Conservation (phyloP, 805 yeast genomes). For the Zygosaccharomyces bailii region DNA sequence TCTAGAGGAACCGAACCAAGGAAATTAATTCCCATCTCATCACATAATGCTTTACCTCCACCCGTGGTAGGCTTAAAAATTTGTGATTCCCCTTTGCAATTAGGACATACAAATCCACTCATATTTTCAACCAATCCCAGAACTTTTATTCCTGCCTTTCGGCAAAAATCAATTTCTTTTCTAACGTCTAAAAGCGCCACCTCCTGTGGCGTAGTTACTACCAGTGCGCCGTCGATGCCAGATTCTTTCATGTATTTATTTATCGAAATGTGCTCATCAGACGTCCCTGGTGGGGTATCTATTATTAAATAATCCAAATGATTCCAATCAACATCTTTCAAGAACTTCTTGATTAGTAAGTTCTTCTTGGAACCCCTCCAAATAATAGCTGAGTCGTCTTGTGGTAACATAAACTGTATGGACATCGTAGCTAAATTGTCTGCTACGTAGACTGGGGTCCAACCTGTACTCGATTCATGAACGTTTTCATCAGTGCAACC, state of each 20-base stretch:
- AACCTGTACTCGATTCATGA: constrained; percentile 87
- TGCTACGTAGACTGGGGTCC: constrained; percentile 95
- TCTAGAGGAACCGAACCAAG: constrained; percentile 94
- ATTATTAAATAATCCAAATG: constrained; percentile 78
- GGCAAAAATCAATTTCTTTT: constrained; percentile 92
- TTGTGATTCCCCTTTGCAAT: constrained; percentile 82
- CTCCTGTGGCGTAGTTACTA: constrained; percentile 97
- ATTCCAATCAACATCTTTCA: constrained; percentile 91
- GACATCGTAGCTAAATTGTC: constrained; percentile 96
- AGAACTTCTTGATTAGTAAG: constrained; percentile 85
- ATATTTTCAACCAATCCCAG: constrained; percentile 94
- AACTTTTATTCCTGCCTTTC: constrained; percentile 80
- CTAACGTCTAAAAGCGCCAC: constrained; percentile 93
- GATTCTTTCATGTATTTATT: constrained; percentile 82
- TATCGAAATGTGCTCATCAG: constrained; percentile 93
- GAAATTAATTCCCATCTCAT: constrained; percentile 73
- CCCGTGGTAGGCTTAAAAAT: constrained; percentile 96
- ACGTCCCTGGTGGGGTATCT: constrained; percentile 98
- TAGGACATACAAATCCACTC: constrained; percentile 98
- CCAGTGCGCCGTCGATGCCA: constrained; percentile 92
- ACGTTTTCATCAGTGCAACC: constrained; percentile 85
- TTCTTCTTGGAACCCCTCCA: constrained; percentile 98
- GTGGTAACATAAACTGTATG: constrained; percentile 91
- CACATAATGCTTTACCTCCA: constrained; percentile 82
- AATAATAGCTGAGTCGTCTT: constrained; percentile 86